These are phyloP conservation scores for Kitagawia praeruptora DNA, from an alignment of 129 eudicot genomes.

Conservation along the genomic window DNA sequence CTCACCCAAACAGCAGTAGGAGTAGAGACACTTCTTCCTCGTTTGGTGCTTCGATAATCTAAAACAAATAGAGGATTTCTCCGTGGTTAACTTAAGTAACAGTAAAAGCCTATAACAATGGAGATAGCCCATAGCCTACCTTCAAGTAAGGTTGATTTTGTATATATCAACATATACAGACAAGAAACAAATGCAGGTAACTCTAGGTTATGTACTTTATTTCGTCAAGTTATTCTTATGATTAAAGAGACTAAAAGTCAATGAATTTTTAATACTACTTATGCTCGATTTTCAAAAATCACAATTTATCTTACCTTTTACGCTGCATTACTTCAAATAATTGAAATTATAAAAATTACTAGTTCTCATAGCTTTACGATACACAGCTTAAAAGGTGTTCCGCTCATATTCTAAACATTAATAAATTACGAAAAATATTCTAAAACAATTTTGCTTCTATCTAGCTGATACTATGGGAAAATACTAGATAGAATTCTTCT, in stretches of 20 bases:
- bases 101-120: background rate
- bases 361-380: background rate
- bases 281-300: background rate
- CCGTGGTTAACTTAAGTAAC: slow-evolving; percentile 8
- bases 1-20: slow-evolving; percentile 72
- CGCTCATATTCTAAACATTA: background rate
- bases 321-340: background rate
- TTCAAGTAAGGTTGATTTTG: background rate
- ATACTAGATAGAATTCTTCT: slow-evolving; percentile 5
- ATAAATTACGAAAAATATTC: background rate
- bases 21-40: slow-evolving; percentile 94
- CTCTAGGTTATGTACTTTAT: background rate
- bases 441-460: background rate
- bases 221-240: background rate
- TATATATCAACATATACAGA: background rate
- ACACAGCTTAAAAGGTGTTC: background rate
- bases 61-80: slow-evolving; percentile 18
- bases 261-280: background rate
- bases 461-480: background rate
- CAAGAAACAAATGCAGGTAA: background rate
- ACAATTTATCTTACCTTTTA: background rate
- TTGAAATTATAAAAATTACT: background rate
- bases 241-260: background rate
- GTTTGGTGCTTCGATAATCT: slow-evolving; percentile 89
- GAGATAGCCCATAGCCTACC: background rate